phyloP scores from a whole-genome alignment of 345 rosid species.

The Acer campestre region DNA sequence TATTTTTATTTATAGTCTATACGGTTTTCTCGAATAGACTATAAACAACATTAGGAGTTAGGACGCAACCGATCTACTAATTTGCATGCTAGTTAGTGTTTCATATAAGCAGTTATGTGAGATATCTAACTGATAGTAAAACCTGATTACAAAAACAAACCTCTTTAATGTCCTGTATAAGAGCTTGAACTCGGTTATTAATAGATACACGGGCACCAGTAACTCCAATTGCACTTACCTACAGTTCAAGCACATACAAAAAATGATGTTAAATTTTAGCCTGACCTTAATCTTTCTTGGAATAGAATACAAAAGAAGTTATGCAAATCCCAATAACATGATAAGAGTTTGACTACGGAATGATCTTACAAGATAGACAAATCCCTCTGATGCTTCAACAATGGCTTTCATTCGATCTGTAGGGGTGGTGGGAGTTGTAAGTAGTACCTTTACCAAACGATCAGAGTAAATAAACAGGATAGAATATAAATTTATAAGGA shows the following conservation, averaged over 20 bases:
- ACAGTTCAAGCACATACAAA: conserved; percentile 20
- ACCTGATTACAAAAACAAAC: conserved; percentile 27
- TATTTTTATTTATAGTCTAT: no score
- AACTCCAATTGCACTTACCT: conserved; percentile 92
- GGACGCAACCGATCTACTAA: background rate
- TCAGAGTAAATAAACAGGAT: conserved; percentile 18
- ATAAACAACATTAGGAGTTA: background rate
- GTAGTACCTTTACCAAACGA: conserved; percentile 59
- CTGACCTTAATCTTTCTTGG: conserved; percentile 2
- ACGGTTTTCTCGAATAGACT: background rate
- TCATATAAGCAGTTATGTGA: background rate
- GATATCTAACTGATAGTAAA: background rate
- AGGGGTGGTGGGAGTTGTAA: conserved; percentile 86
- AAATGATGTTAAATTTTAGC: background rate
- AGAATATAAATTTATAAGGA: background rate
- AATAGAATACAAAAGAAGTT: conserved; percentile 8
- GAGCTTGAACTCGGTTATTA: conserved; percentile 61
- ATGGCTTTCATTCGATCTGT: conserved; percentile 72
- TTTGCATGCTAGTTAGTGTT: background rate
- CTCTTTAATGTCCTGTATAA: conserved; percentile 71
- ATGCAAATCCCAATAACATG: background rate
- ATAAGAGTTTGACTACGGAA: background rate
- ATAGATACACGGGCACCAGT: conserved; percentile 86
- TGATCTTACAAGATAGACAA: conserved; percentile 76
- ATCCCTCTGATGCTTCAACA: conserved; percentile 86